These are phyloP conservation scores for Firmiana major DNA, from an alignment of 345 rosid genomes.

Conservation along the genomic window DNA sequence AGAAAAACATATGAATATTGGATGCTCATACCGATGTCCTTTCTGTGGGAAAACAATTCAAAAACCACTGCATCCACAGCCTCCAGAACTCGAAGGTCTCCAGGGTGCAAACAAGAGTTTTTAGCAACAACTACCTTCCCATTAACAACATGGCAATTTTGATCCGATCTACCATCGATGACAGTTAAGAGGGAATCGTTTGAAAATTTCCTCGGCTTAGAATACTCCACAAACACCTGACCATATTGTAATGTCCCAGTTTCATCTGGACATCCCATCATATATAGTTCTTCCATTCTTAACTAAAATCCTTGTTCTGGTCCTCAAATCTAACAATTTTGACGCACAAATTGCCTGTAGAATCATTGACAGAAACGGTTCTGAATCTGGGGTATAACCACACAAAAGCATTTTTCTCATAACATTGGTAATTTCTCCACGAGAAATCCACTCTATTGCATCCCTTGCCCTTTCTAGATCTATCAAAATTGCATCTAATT, in stretches of 20 bases:
- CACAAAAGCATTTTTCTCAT: conserved; percentile 66
- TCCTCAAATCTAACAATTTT: conserved; percentile 63
- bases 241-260: conserved; percentile 66
- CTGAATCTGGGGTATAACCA: conserved; percentile 67
- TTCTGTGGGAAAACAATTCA: conserved; percentile 59
- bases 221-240: conserved; percentile 50
- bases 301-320: conserved; percentile 56
- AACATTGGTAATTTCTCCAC: conserved; percentile 59
- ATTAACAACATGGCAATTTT: background rate
- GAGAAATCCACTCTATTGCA: conserved; percentile 68
- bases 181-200: no score
- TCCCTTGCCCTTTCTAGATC: conserved; percentile 65
- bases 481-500: conserved; percentile 55
- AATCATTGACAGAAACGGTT: conserved; percentile 92
- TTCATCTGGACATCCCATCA: conserved; percentile 96
- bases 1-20: background rate
- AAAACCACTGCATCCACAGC: conserved; percentile 47
- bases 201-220: background rate
- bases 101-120: conserved; percentile 71
- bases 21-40: conserved; percentile 35
- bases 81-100: conserved; percentile 43
- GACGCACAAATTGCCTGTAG: conserved; percentile 74
- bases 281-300: conserved; percentile 57
- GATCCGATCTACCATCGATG: no score
- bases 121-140: conserved; percentile 40